A percentile compares a stretch with the other conserved stretches of the same genome.
phyloP scores from a whole-genome alignment of 176 grass and related monocot genomes.

The Ensete ventricosum region DNA sequence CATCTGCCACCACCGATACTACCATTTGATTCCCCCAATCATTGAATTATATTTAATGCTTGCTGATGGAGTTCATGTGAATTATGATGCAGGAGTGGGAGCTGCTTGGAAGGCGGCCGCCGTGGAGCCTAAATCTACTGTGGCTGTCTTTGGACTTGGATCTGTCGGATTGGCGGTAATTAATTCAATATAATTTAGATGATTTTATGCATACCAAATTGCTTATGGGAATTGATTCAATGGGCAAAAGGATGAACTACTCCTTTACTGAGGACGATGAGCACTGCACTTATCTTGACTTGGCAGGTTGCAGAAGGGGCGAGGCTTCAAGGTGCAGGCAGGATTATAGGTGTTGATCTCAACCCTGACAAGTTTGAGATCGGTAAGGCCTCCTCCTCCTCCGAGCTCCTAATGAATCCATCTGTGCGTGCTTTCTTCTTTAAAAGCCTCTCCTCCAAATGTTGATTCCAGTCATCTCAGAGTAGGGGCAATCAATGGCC shows the following conservation, averaged over 20 bases:
- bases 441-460: too few species aligned
- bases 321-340: conserved; percentile 28
- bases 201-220: too few species aligned
- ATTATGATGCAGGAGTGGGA: conserved; percentile 32
- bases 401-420: neutral
- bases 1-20: too few species aligned
- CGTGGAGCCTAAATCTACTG: conserved; percentile 41
- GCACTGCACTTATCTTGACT: neutral
- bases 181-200: neutral
- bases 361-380: conserved; percentile 31
- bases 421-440: neutral
- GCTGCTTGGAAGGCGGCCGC: conserved; percentile 59
- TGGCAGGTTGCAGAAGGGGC: conserved; percentile 41
- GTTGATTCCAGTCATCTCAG: too few species aligned
- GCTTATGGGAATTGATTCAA: too few species aligned
- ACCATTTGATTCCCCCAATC: too few species aligned
- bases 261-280: too few species aligned
- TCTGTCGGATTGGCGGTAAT: conserved; percentile 71
- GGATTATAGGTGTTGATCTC: conserved; percentile 43
- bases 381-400: neutral
- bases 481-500: too few species aligned
- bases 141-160: conserved; percentile 64
- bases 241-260: too few species aligned
- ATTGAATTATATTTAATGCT: too few species aligned
- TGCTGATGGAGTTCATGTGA: too few species aligned